phyloP scores from a whole-genome alignment of 805 yeast species.

The Ogataea parapolymorpha region DNA sequence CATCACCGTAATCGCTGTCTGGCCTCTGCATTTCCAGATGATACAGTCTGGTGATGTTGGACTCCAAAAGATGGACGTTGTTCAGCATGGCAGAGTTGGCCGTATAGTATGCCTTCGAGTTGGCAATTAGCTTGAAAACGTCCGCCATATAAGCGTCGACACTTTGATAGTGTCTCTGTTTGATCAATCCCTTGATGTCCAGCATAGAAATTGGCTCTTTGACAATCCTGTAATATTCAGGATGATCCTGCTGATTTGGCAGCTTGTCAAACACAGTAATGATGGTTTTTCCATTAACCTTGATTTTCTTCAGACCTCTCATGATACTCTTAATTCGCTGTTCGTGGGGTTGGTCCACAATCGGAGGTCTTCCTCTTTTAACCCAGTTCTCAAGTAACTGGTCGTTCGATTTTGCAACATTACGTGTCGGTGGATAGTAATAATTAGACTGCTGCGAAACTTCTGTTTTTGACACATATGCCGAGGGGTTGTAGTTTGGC shows the following conservation, averaged over 20 bases:
- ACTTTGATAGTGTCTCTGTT: conserved; percentile 74
- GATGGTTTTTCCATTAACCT: conserved; percentile 46
- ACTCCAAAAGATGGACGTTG: conserved; percentile 63
- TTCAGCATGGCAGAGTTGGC: conserved; percentile 55
- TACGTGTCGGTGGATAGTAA: conserved; percentile 28
- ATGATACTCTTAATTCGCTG: conserved; percentile 85
- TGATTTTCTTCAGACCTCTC: conserved; percentile 74
- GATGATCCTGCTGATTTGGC: conserved; percentile 60
- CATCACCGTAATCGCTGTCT: conserved; percentile 67
- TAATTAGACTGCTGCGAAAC: conserved; percentile 24
- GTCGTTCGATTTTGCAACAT: conserved; percentile 21
- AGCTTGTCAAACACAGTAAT: conserved; percentile 67
- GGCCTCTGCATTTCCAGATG: conserved; percentile 76
- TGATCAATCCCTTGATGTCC: conserved; percentile 76
- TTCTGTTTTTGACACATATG: conserved; percentile 28
- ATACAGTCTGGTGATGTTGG: conserved; percentile 51
- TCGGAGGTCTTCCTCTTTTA: conserved; percentile 87
- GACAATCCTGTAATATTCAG: conserved; percentile 53
- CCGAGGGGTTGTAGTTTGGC: conserved; percentile 27
- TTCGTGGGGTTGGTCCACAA: conserved; percentile 87
- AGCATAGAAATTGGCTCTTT: conserved; percentile 63
- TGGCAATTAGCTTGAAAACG: conserved; percentile 67
- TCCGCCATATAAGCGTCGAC: conserved; percentile 79
- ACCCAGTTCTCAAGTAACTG: conserved; percentile 43
- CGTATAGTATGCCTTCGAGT: conserved; percentile 64